phyloP scores from a whole-genome alignment of 1,284 basidiomycete species.

The Cryptococcus sp. region DNA sequence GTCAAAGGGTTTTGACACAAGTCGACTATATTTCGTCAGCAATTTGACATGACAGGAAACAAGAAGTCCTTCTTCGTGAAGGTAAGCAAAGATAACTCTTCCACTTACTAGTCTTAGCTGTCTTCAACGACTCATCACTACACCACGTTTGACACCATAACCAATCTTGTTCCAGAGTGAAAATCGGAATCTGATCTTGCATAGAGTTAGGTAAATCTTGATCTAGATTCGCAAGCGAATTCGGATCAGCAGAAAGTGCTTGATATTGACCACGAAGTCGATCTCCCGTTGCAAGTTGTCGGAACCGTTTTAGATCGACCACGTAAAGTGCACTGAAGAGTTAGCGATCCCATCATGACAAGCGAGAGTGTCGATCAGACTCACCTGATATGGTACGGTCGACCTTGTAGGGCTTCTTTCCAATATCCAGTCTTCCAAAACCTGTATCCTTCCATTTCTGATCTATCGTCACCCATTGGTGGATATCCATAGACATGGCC shows the following conservation, averaged over 20 bases:
- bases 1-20: slow-evolving; percentile 89
- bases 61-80: neutral
- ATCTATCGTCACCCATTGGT: slow-evolving; percentile 93
- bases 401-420: slow-evolving; percentile 74
- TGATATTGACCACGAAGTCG: slow-evolving; percentile 90
- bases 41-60: neutral
- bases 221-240: slow-evolving; percentile 89
- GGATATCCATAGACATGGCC: slow-evolving; percentile 92
- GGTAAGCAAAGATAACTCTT: neutral
- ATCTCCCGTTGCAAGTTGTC: slow-evolving; percentile 58
- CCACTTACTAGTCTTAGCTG: slow-evolving; percentile 51
- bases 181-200: slow-evolving; percentile 80
- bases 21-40: slow-evolving; percentile 59
- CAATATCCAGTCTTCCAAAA: slow-evolving; percentile 98
- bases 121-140: slow-evolving; percentile 48
- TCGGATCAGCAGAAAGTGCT: slow-evolving; percentile 83
- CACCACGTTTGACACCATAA: slow-evolving; percentile 67
- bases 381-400: slow-evolving; percentile 88
- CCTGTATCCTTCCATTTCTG: slow-evolving; percentile 93
- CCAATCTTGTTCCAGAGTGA: slow-evolving; percentile 84
- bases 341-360: neutral
- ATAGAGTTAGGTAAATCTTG: slow-evolving; percentile 95
- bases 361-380: slow-evolving; percentile 11
- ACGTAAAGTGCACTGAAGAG: slow-evolving; percentile 79
- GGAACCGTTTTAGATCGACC: slow-evolving; percentile 91